Conservation (phyloP, 2,329 filamentous ascomycete genomes). For the Ceratocystis alfenasii region DNA sequence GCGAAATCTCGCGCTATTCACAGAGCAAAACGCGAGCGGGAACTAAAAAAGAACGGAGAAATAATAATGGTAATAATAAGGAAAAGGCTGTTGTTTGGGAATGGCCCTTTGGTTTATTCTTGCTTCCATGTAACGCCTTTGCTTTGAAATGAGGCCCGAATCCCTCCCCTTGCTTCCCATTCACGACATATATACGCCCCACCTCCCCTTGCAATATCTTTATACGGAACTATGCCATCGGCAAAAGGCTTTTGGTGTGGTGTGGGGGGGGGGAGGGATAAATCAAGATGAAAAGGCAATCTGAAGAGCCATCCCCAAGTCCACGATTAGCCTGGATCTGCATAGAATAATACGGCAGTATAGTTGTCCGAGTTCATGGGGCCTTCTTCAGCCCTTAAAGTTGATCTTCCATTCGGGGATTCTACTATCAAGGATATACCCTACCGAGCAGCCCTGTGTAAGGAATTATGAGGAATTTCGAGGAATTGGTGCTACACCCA, state of each 20-base stretch:
- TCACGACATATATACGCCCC: not conserved
- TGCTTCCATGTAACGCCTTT: not conserved
- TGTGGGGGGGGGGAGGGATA: not conserved
- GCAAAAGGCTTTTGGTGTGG: not conserved
- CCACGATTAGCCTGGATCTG: not conserved
- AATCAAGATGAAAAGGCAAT: not conserved
- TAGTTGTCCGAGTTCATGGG: not conserved
- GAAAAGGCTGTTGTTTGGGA: not conserved
- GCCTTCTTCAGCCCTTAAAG: not conserved
- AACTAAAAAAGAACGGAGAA: not conserved
- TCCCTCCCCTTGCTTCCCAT: not conserved
- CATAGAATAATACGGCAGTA: not conserved
- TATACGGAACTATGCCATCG: not conserved
- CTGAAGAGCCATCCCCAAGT: not conserved
- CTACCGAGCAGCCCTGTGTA: not conserved
- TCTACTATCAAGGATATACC: constrained; percentile 1
- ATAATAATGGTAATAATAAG: not conserved
- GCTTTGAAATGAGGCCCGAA: not conserved
- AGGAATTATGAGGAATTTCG: not conserved
- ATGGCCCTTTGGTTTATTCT: not conserved
- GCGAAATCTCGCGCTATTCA: not conserved
- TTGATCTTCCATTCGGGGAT: not conserved
- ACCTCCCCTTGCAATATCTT: too few species aligned
- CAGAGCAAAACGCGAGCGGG: not conserved
- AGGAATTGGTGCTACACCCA: not conserved